phyloP scores from a whole-genome alignment of 495 filamentous ascomycete genomes.

The Neurospora terricola region DNA sequence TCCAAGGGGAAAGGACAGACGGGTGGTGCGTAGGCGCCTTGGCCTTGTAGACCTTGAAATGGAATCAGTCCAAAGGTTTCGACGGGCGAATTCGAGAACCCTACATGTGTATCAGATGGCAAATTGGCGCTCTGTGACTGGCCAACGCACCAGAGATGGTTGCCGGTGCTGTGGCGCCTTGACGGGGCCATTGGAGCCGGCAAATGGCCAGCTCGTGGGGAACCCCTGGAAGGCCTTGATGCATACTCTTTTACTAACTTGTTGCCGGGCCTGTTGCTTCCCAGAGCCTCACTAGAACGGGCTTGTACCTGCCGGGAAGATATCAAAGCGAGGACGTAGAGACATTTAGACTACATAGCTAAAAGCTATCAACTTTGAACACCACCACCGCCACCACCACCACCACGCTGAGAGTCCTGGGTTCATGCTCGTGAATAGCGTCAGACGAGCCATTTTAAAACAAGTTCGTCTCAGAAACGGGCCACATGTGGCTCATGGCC shows the following conservation, averaged over 20 bases:
- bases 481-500: neutral
- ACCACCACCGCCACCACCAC: neutral
- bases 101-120: neutral
- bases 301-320: neutral
- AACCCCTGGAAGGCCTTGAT: neutral
- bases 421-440: neutral
- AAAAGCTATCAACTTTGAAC: neutral
- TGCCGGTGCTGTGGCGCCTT: neutral
- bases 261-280: neutral
- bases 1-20: neutral
- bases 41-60: neutral
- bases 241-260: neutral
- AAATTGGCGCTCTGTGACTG: neutral
- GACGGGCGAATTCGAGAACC: neutral
- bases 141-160: neutral
- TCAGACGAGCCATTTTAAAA: neutral
- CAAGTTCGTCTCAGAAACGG: neutral
- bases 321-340: neutral
- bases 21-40: neutral
- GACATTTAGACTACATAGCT: neutral
- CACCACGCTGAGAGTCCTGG: neutral
- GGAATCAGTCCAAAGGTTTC: neutral
- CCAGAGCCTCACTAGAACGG: neutral
- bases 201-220: neutral
- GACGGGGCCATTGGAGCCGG: neutral